Base-by-base conservation (phyloP, 768 basidiomycete genomes). In the Suillus fuscotomentosus region DNA sequence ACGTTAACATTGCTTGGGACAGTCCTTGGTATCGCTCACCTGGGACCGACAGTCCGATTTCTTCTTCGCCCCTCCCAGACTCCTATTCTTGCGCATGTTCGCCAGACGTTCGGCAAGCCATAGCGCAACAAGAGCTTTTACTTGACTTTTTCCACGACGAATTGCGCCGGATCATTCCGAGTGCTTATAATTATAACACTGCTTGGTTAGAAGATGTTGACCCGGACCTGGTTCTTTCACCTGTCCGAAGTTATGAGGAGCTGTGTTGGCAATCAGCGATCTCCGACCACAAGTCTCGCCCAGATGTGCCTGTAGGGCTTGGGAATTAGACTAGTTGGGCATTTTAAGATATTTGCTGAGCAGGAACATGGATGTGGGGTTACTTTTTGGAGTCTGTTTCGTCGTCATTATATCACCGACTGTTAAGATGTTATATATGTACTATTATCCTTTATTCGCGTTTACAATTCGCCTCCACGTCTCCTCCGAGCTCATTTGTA, bases 11-110 rank as follows among this genome's bases (percentile, higher is more conserved):
- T 55, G 73, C 77, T 13, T 71, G 67, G 41, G 76, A 76, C 60
- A 82, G 76, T 48, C 77, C 77, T 4, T 82, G 81, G 74, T 79
- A 78, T 65, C 73, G 69, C 27, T 69, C 63, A 39, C 74, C 76
- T 36, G 60, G 61, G 39, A 70, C 75, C 34, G 67, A 71, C 24
- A 73, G 71, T 61, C 73, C 70, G 3, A n/a, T 66, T n/a, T 60
- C 73, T 1, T 70, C 68, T 38, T 60, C 67, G 31, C 70, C 70
- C 50, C 42, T 72, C 41, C 68, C 68, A 38, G 68, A 68, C 5
- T 60, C 62, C 45, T 73, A 67, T 22, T 69, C 69, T 47, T 53
- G 51, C 14, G 76, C 75, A 8, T 77, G 76, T 50, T 76, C 76
- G 14, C 69, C 57, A 34, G 76, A 76, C 41, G 71, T 76, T 13